Conservation (phyloP, 2,329 filamentous ascomycete genomes). For the Metarhizium brunneum region DNA sequence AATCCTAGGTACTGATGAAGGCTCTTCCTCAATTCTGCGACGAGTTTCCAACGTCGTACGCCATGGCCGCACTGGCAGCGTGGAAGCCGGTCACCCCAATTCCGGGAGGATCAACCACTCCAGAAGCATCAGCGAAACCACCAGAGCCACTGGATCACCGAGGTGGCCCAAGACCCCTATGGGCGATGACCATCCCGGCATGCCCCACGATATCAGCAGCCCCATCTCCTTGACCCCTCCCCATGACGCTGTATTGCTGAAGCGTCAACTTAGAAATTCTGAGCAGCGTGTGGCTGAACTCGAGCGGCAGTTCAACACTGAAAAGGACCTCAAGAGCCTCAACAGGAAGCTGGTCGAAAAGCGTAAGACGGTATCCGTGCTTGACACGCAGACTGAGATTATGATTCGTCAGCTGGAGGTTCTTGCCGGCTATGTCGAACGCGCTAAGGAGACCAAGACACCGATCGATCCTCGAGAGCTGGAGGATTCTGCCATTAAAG, state of each 20-base stretch:
- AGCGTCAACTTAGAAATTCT: slow-evolving; percentile 68
- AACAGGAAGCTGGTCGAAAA: slow-evolving; percentile 88
- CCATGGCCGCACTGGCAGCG: slow-evolving; percentile 82
- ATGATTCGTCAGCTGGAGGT: slow-evolving; percentile 88
- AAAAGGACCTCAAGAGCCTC: slow-evolving; percentile 61
- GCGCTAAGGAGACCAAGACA: slow-evolving; percentile 72
- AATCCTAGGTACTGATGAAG: slow-evolving; percentile 71
- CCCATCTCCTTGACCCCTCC: slow-evolving; percentile 55
- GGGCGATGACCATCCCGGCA: slow-evolving; percentile 41
- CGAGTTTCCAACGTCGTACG: slow-evolving; percentile 89
- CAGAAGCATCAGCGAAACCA: slow-evolving; percentile 59
- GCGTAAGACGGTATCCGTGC: slow-evolving; percentile 85
- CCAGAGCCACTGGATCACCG: slow-evolving; percentile 52
- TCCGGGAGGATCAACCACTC: slow-evolving; percentile 39
- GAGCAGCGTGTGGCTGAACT: slow-evolving; percentile 83
- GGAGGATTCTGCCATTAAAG: slow-evolving; percentile 84
- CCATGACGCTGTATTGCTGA: slow-evolving; percentile 59
- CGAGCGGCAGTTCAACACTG: slow-evolving; percentile 62
- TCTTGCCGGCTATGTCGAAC: slow-evolving; percentile 78
- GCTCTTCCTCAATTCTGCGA: slow-evolving; percentile 70
- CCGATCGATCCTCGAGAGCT: slow-evolving; percentile 73
- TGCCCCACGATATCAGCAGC: slow-evolving; percentile 55
- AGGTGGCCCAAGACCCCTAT: slow-evolving; percentile 63
- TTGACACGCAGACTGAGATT: slow-evolving; percentile 92
- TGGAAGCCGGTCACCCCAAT: slow-evolving; percentile 38